Evolutionary conservation across 2,329 filamentous ascomycete genomes (phyloP).

Genomic region (Myriosclerotinia curreyana): DNA sequence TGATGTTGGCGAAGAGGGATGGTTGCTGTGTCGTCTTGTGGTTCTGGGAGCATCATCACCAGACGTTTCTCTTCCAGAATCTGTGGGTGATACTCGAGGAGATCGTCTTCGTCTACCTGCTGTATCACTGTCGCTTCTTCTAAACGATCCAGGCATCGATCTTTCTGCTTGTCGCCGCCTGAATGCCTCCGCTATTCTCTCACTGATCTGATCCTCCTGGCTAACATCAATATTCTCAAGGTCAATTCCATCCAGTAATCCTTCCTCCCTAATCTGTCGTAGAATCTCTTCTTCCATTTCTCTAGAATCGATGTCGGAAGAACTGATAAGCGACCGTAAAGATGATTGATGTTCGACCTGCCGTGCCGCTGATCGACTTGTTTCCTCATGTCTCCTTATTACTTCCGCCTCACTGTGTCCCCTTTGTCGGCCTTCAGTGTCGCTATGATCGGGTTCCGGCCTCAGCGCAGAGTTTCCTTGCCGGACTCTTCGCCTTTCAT

Average conservation of each 20-base stretch:
- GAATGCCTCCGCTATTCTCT: slow-evolving; percentile 87
- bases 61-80: slow-evolving; percentile 33
- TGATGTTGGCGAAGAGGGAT: slow-evolving; percentile 49
- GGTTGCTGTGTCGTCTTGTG: slow-evolving; percentile 39
- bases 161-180: slow-evolving; percentile 68
- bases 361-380: slow-evolving; percentile 41
- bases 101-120: slow-evolving; percentile 34
- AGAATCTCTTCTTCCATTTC: slow-evolving; percentile 87
- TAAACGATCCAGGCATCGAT: slow-evolving; percentile 47
- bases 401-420: slow-evolving; percentile 34
- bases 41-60: slow-evolving; percentile 30
- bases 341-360: slow-evolving; percentile 88
- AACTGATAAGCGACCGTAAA: slow-evolving; percentile 77
- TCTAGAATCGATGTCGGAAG: slow-evolving; percentile 70
- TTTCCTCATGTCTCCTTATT: slow-evolving; percentile 35
- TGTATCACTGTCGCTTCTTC: slow-evolving; percentile 41
- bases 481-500: slow-evolving; percentile 35
- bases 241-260: slow-evolving; percentile 82
- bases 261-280: slow-evolving; percentile 83
- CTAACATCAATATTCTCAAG: slow-evolving; percentile 79
- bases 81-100: slow-evolving; percentile 31
- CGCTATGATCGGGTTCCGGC: slow-evolving; percentile 24
- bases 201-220: slow-evolving; percentile 86
- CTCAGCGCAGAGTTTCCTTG: slow-evolving; percentile 27
- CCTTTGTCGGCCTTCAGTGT: slow-evolving; percentile 31